These are phyloP conservation scores for Cadophora luteo-olivacea DNA, from an alignment of 2,329 filamentous ascomycete species.

Conservation along the genomic window DNA sequence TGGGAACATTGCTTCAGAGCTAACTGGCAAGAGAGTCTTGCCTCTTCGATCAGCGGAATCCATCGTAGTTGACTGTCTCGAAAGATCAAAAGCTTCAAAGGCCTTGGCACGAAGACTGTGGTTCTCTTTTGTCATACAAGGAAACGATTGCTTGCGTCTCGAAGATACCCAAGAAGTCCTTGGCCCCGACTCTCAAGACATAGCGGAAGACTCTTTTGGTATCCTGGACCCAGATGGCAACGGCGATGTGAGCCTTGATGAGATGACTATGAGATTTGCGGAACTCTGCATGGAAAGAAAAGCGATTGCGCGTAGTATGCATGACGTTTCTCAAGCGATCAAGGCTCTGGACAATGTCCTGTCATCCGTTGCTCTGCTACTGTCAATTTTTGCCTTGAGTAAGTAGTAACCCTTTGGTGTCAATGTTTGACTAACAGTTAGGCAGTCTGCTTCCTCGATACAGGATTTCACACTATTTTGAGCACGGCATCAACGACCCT, in stretches of 20 bases:
- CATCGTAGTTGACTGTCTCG: constrained; percentile 19
- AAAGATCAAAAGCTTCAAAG: constrained; percentile 16
- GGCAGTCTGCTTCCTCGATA: constrained; percentile 27
- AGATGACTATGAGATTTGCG: constrained; percentile 19
- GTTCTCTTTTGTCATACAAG: constrained; percentile 10
- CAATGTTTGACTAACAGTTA: neutral
- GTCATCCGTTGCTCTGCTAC: constrained; percentile 20
- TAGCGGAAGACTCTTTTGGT: constrained; percentile 23
- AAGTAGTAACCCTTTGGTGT: constrained; percentile 9
- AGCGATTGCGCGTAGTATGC: constrained; percentile 26
- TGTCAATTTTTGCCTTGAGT: constrained; percentile 25
- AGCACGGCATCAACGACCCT: constrained; percentile 48
- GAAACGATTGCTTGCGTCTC: neutral
- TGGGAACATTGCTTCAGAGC: constrained; percentile 23
- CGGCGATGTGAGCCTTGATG: constrained; percentile 25
- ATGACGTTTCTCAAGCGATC: constrained; percentile 26
- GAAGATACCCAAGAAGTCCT: neutral
- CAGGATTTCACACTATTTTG: constrained; percentile 24
- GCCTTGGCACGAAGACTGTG: constrained; percentile 22
- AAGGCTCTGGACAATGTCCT: constrained; percentile 23
- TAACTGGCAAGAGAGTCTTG: constrained; percentile 20
- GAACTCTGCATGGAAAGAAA: constrained; percentile 20
- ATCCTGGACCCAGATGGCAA: constrained; percentile 26
- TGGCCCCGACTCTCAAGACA: neutral
- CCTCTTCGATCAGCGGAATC: constrained; percentile 15